Conservation (phyloP, 2,329 filamentous ascomycete genomes). For the Penicillium freii region DNA sequence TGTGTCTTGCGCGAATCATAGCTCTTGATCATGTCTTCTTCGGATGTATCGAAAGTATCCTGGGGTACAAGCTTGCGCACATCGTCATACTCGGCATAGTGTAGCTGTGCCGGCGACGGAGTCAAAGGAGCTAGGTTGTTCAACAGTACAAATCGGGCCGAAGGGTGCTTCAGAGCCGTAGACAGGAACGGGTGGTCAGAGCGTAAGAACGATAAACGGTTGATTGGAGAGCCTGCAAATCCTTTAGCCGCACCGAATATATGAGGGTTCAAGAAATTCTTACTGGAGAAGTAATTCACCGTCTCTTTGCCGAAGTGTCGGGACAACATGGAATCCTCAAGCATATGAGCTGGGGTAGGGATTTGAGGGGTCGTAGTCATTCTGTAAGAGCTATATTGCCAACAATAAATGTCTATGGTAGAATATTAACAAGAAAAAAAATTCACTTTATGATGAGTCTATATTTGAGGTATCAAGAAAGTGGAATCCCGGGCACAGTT, state of each 20-base stretch:
- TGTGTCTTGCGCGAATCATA: conserved; percentile 69
- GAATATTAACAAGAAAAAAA: neutral
- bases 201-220: conserved; percentile 51
- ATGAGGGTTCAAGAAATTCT: conserved; percentile 5
- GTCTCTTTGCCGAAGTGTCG: conserved; percentile 52
- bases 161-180: conserved; percentile 48
- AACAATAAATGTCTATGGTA: neutral
- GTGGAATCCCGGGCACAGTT: neutral
- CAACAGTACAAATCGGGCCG: conserved; percentile 68
- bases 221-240: conserved; percentile 47
- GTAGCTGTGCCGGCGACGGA: conserved; percentile 59
- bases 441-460: neutral
- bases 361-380: conserved; percentile 41
- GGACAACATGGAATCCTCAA: conserved; percentile 56
- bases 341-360: conserved; percentile 58
- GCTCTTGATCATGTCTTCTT: conserved; percentile 68
- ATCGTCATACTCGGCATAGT: conserved; percentile 67
- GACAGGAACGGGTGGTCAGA: conserved; percentile 49
- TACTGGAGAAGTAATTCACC: conserved; percentile 53
- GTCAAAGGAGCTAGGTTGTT: conserved; percentile 75
- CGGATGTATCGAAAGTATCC: conserved; percentile 67
- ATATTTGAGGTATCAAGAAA: neutral
- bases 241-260: neutral
- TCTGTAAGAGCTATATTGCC: conserved; percentile 9
- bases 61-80: conserved; percentile 68